Evolutionary conservation across 306 rosid species (phyloP).

Genomic region (Inga oerstediana): DNA sequence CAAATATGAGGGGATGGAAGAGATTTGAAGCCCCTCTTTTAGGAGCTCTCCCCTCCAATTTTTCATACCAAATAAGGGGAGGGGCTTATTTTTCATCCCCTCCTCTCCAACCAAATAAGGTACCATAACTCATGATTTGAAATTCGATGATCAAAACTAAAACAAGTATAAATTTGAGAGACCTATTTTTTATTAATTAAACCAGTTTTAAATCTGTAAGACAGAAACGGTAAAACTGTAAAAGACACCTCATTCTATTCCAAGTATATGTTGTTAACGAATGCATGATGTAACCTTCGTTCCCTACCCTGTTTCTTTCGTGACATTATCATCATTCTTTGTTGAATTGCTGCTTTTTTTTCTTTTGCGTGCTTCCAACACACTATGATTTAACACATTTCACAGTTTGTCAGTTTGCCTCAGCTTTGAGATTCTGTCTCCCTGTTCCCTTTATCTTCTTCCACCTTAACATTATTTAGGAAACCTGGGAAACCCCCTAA

Average conservation of each 20-base stretch:
- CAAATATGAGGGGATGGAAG: no score
- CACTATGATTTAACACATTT: background rate
- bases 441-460: conserved; percentile 22
- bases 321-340: background rate
- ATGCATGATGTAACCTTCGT: background rate
- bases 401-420: conserved; percentile 26
- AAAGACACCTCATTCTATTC: conserved; percentile 29
- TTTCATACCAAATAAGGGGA: no score
- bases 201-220: no score
- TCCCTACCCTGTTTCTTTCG: background rate
- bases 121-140: no score
- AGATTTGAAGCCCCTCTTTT: no score
- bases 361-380: background rate
- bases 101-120: no score
- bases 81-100: no score
- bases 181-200: no score
- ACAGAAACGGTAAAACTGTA: background rate
- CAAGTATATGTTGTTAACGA: conserved; percentile 19
- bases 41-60: no score
- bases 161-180: no score
- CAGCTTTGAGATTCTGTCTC: conserved; percentile 31
- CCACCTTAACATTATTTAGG: conserved; percentile 18
- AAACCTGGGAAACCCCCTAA: conserved; percentile 25
- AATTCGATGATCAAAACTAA: no score
- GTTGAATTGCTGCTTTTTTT: background rate